Evolutionary conservation across 768 basidiomycete species (phyloP), one percentile per base, ranked within the genome.

Genomic region (Termitomyces sp.): DNA sequence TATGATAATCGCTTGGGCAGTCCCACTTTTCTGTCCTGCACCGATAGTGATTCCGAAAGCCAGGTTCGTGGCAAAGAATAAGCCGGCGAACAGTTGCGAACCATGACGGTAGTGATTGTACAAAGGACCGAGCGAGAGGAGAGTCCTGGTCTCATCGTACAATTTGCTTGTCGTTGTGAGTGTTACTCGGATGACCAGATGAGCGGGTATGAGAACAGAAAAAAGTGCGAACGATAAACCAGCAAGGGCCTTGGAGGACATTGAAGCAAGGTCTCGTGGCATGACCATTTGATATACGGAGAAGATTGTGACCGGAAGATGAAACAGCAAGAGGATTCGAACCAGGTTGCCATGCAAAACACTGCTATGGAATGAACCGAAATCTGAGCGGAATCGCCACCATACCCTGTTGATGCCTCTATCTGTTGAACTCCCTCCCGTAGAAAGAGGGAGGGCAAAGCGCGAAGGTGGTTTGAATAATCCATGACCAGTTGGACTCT

Each of bases 71-170:
- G 83, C 80, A 64, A 99, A 87, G 53, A 92, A 79, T 28, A 95
- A 76, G 51, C 81, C 81, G 1, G 92, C 87, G 71, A 96, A 99
- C 59, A 94, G 79, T 68, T 95, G 92, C 20, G 91, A 93, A 16
- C 92, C 90, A 65, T 92, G 90, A 18, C 91, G 84, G 70, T 94
- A 98, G 64, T 94, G 89, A 71, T 95, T 97, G 73, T 99, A 99
- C 55, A 98, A 79, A 29, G 94, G 92, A 15, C 97, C 96, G 20
- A 94, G 80, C 3, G 87, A 82, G 20, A 99, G 86, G 18, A 98
- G 78, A 0, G 95, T 97, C 62, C 92, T 82, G 1, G 93, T 95
- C 71, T 96, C 94, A 62, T 96, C 94, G 69, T 98, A 98, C 5
- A 98, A 79, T 67, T 97, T 96, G 68, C 86, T 88, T 26, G 90